Conservation (phyloP, 371 early-diverging fungal species). For the Mortierella polycephala region DNA sequence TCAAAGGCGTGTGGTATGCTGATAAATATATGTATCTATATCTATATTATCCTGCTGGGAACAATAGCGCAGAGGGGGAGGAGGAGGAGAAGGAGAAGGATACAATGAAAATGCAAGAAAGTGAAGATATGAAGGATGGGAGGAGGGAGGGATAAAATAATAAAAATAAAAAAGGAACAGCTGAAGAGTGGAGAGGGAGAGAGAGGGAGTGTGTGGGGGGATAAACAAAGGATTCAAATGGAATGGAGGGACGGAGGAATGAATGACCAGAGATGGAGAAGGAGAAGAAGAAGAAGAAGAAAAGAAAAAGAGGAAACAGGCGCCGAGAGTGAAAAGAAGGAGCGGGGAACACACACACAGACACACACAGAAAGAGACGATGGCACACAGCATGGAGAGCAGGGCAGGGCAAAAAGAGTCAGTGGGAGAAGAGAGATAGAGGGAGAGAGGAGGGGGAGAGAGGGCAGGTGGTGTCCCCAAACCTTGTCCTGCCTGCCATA, state of each 20-base stretch:
- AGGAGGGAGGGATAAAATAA: constrained; percentile 1
- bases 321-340: background rate
- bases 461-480: background rate
- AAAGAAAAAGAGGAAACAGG: background rate
- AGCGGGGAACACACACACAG: background rate
- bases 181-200: background rate
- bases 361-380: background rate
- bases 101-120: background rate
- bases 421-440: background rate
- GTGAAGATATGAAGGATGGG: background rate
- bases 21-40: constrained; percentile 11
- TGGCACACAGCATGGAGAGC: background rate
- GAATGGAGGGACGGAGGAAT: constrained; percentile 7
- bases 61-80: background rate
- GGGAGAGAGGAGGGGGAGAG: background rate
- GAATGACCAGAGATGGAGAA: constrained; percentile 9
- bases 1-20: background rate
- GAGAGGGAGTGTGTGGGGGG: constrained; percentile 3
- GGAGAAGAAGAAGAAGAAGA: background rate
- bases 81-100: constrained; percentile 8
- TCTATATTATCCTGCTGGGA: too few relatives aligned
- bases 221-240: background rate
- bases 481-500: constrained; percentile 1
- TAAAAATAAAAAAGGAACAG: background rate
- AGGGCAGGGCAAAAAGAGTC: background rate